phyloP scores from a whole-genome alignment of 306 rosid species.

The Senna siamea region DNA sequence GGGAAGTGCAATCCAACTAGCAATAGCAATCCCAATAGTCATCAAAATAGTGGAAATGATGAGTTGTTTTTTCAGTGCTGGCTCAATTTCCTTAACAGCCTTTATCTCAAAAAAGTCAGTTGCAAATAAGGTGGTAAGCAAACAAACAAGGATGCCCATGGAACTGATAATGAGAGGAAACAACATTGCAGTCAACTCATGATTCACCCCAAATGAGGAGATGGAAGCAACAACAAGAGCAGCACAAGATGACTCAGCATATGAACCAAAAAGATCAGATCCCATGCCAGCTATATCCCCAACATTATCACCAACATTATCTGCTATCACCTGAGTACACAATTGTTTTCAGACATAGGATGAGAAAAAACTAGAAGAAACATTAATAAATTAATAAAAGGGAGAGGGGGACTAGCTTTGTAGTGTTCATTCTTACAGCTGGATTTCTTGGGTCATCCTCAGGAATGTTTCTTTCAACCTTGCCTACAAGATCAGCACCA shows the following conservation, averaged over 20 bases:
- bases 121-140: slow-evolving; percentile 91
- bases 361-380: neutral
- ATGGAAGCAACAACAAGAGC: slow-evolving; percentile 98
- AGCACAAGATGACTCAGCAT: slow-evolving; percentile 98
- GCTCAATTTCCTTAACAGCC: slow-evolving; percentile 93
- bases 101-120: slow-evolving; percentile 96
- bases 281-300: slow-evolving; percentile 99
- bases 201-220: slow-evolving; percentile 92
- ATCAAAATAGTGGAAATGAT: slow-evolving; percentile 79
- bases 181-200: slow-evolving; percentile 82
- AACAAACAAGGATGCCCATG: slow-evolving; percentile 80
- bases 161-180: slow-evolving; percentile 90
- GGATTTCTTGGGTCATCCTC: slow-evolving; percentile 99
- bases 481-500: slow-evolving; percentile 98
- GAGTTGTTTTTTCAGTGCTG: slow-evolving; percentile 86
- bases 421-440: slow-evolving; percentile 63
- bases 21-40: slow-evolving; percentile 80
- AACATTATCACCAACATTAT: slow-evolving; percentile 96
- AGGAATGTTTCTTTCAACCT: slow-evolving; percentile 91
- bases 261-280: slow-evolving; percentile 95
- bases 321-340: slow-evolving; percentile 85
- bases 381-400: neutral
- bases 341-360: neutral
- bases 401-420: neutral
- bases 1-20: slow-evolving; percentile 84